A percentile compares a stretch with the other conserved stretches of the same genome.
These are phyloP conservation scores for Thalassiosira oceanica DNA, from an alignment of 352 stramenopile species.

Conservation along the genomic window DNA sequence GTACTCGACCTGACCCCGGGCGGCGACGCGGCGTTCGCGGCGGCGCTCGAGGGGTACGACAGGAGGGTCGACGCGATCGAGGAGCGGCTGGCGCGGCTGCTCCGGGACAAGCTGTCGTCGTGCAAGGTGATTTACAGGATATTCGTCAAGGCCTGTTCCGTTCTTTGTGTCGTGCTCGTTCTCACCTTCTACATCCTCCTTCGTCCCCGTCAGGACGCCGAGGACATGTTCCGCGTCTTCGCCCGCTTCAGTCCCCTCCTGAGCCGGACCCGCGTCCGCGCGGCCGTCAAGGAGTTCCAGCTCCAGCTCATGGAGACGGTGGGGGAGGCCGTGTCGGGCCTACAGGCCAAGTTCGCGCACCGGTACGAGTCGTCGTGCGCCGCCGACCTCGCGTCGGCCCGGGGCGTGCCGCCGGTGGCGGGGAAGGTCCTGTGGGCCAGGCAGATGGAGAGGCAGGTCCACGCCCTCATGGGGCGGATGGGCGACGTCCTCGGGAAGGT, in stretches of 20 bases:
- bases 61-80: slow-evolving; percentile 79
- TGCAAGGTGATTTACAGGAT: slow-evolving; percentile 65
- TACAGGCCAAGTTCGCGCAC: slow-evolving; percentile 86
- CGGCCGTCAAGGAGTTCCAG: slow-evolving; percentile 98
- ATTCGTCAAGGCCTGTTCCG: too few species aligned
- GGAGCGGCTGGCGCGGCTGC: slow-evolving; percentile 69
- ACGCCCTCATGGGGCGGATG: slow-evolving; percentile 93
- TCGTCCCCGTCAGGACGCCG: slow-evolving; percentile 73
- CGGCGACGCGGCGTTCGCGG: slow-evolving; percentile 58
- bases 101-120: slow-evolving; percentile 76
- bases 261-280: slow-evolving; percentile 89
- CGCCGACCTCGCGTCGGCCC: slow-evolving; percentile 89
- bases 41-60: slow-evolving; percentile 77
- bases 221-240: slow-evolving; percentile 90
- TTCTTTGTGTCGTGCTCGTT: too few species aligned
- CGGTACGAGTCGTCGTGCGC: slow-evolving; percentile 96
- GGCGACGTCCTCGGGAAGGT: slow-evolving; percentile 93
- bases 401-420: slow-evolving; percentile 96
- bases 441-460: slow-evolving; percentile 99
- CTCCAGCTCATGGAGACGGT: slow-evolving; percentile 98
- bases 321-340: slow-evolving; percentile 91
- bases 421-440: slow-evolving; percentile 99
- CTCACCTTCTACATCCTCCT: slow-evolving; percentile 3
- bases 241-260: slow-evolving; percentile 98
- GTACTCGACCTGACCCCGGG: slow-evolving; percentile 70